These are phyloP conservation scores for Neopestalotiopsis rosae DNA, from an alignment of 2,329 filamentous ascomycete genomes.

Conservation along the genomic window DNA sequence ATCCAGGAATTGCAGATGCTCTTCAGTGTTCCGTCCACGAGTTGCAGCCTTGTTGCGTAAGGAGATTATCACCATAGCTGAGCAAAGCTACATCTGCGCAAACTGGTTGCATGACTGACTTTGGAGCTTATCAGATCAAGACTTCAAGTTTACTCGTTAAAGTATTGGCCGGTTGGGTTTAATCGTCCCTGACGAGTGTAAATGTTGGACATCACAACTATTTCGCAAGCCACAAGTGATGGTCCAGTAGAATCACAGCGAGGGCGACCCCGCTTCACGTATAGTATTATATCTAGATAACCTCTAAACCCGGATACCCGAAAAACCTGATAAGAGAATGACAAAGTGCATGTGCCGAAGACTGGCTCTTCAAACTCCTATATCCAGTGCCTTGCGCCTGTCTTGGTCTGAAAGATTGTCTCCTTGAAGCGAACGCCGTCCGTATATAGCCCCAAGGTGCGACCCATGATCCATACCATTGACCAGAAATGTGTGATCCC, in stretches of 20 bases:
- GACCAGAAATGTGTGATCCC: neutral
- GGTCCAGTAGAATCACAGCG: neutral
- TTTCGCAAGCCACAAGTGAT: neutral
- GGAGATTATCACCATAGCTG: too few species aligned
- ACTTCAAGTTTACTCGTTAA: too few species aligned
- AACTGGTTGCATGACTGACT: too few species aligned
- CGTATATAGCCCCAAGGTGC: neutral
- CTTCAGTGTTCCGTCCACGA: too few species aligned
- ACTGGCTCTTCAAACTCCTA: neutral
- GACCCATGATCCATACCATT: neutral
- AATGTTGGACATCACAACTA: too few species aligned
- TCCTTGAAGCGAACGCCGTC: neutral
- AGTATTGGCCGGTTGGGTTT: too few species aligned
- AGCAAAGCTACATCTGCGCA: too few species aligned
- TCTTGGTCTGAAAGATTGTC: neutral
- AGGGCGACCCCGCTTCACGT: neutral
- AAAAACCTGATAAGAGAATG: neutral
- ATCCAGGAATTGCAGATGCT: too few species aligned
- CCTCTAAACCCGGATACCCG: neutral
- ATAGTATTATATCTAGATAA: conserved; percentile 1
- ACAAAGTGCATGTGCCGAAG: neutral
- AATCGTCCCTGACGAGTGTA: too few species aligned
- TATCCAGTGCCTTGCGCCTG: neutral
- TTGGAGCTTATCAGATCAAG: too few species aligned
- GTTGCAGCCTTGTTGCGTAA: too few species aligned